Evolutionary conservation across 1,139 yeast genomes (phyloP).

Genomic region (Kodamaea suecica): DNA sequence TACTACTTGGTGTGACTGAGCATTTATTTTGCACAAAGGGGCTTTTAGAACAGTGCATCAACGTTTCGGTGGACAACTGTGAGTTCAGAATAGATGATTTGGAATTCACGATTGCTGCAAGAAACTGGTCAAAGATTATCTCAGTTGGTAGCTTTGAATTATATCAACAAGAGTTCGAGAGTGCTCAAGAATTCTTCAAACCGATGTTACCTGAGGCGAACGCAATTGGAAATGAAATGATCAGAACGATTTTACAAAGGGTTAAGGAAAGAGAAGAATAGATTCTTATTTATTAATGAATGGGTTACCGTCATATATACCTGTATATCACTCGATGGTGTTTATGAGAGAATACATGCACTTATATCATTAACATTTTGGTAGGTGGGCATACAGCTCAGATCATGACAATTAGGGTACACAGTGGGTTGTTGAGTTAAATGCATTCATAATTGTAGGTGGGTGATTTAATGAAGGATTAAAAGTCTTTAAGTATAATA

Average conservation of each 20-base stretch:
- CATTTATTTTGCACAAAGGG: constrained; percentile 84
- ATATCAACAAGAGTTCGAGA: constrained; percentile 70
- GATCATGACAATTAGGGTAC: too few species aligned
- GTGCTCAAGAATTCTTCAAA: constrained; percentile 73
- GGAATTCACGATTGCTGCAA: constrained; percentile 78
- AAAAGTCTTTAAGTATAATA: neutral
- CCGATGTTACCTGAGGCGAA: constrained; percentile 91
- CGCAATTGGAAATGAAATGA: constrained; percentile 92
- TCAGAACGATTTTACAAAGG: constrained; percentile 67
- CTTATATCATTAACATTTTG: too few species aligned
- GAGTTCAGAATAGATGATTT: constrained; percentile 81
- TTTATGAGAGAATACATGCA: too few species aligned
- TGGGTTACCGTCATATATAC: too few species aligned
- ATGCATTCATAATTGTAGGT: neutral
- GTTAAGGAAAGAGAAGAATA: constrained; percentile 39
- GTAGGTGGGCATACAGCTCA: too few species aligned
- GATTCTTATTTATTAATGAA: too few species aligned
- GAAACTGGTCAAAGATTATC: constrained; percentile 83
- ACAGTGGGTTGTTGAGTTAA: too few species aligned
- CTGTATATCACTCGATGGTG: too few species aligned
- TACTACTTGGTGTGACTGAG: constrained; percentile 91
- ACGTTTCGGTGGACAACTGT: constrained; percentile 64
- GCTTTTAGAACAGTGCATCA: constrained; percentile 71
- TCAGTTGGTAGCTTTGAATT: constrained; percentile 71
- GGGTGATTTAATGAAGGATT: too few species aligned